Evolutionary conservation across 2,329 filamentous ascomycete genomes (phyloP).

Genomic region (Botrytis elliptica): DNA sequence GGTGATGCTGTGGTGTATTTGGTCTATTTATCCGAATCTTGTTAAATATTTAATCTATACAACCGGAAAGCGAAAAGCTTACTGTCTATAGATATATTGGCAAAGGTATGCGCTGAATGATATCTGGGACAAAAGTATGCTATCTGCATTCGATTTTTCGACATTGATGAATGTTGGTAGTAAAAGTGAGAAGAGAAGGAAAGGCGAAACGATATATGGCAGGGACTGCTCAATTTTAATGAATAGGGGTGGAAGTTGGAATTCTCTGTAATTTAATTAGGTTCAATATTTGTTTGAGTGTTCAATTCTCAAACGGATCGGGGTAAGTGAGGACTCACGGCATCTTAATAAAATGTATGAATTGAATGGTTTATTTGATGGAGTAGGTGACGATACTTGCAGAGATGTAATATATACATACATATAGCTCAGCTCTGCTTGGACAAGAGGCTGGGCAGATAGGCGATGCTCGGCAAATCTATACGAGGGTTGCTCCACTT

Average conservation of each 20-base stretch:
- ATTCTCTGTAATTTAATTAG: neutral
- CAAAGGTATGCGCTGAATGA: neutral
- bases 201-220: neutral
- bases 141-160: neutral
- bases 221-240: neutral
- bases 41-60: neutral
- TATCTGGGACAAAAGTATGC: neutral
- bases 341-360: neutral
- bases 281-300: neutral
- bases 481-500: neutral
- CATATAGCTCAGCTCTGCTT: neutral
- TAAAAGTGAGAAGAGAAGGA: neutral
- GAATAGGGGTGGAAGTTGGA: rapidly evolving
- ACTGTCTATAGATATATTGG: neutral
- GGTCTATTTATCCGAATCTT: neutral
- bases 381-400: neutral
- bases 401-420: neutral
- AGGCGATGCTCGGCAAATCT: neutral
- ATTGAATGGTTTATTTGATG: neutral
- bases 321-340: neutral
- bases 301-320: neutral
- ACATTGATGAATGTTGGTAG: neutral
- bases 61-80: neutral
- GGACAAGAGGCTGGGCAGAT: neutral
- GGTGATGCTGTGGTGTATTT: neutral